Conservation (phyloP, 129 eudicot species). For the Saposhnikovia divaricata region DNA sequence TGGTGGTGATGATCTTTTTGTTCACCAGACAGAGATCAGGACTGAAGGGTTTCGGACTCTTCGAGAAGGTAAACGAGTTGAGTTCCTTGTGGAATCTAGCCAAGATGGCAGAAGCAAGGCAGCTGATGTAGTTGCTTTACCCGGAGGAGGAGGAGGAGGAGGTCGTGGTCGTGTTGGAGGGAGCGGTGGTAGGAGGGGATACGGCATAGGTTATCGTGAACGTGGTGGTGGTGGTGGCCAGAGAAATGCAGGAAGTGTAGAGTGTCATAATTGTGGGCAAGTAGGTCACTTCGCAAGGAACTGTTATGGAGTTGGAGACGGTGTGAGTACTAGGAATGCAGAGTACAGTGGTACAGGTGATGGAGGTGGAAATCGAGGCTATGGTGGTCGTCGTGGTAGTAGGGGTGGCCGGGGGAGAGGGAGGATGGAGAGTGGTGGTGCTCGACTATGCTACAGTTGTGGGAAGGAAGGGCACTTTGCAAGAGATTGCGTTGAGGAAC, state of each 20-base stretch:
- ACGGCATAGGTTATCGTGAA: slow-evolving; percentile 6
- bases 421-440: slow-evolving; percentile 16
- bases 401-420: slow-evolving; percentile 12
- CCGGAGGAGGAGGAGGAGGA: slow-evolving; percentile 7
- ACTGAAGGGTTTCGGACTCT: slow-evolving; percentile 23
- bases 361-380: slow-evolving; percentile 16
- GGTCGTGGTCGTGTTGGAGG: neutral
- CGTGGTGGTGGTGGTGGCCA: slow-evolving; percentile 4
- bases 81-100: slow-evolving; percentile 11
- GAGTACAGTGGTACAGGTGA: slow-evolving; percentile 8
- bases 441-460: slow-evolving; percentile 25
- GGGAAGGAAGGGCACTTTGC: slow-evolving; percentile 39
- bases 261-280: slow-evolving; percentile 41
- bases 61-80: slow-evolving; percentile 22
- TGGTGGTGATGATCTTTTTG: slow-evolving; percentile 21
- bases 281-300: slow-evolving; percentile 39
- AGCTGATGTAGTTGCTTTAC: slow-evolving; percentile 13
- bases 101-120: slow-evolving; percentile 27
- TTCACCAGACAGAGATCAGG: slow-evolving; percentile 21
- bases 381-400: slow-evolving; percentile 10
- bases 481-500: slow-evolving; percentile 25
- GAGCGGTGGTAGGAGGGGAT: slow-evolving; percentile 11
- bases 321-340: slow-evolving; percentile 2
- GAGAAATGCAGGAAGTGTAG: slow-evolving; percentile 11
- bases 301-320: slow-evolving; percentile 18